Conservation (phyloP, 805 yeast genomes). For the Saturnispora zaruensis region DNA sequence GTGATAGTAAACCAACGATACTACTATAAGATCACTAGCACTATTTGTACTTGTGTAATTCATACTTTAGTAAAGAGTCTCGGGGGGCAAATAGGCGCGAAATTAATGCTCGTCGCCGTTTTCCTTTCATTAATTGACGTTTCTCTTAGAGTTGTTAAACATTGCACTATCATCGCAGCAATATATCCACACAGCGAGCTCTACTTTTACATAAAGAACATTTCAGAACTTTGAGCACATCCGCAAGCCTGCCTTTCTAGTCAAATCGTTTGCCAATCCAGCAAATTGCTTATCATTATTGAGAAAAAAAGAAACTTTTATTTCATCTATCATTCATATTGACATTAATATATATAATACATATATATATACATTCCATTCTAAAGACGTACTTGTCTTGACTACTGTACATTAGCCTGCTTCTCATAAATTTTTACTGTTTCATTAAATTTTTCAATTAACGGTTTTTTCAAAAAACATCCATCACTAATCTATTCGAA, state of each 20-base stretch:
- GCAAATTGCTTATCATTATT: background rate
- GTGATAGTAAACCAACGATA: background rate
- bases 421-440: background rate
- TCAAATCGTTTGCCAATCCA: background rate
- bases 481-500: background rate
- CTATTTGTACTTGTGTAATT: background rate
- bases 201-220: background rate
- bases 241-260: background rate
- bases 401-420: background rate
- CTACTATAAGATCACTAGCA: background rate
- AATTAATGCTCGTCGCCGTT: background rate
- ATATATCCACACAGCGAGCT: background rate
- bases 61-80: background rate
- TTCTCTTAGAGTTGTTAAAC: background rate
- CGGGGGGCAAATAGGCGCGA: slow-evolving; percentile 1
- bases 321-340: background rate
- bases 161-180: background rate
- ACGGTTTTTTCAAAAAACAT: background rate
- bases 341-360: background rate
- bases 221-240: background rate
- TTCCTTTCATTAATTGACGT: background rate
- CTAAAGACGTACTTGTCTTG: background rate
- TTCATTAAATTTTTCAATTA: background rate
- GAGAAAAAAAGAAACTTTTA: background rate
- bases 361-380: background rate